Evolutionary conservation across 1,284 basidiomycete species (phyloP).

Genomic region (Vanrija pseudolonga): DNA sequence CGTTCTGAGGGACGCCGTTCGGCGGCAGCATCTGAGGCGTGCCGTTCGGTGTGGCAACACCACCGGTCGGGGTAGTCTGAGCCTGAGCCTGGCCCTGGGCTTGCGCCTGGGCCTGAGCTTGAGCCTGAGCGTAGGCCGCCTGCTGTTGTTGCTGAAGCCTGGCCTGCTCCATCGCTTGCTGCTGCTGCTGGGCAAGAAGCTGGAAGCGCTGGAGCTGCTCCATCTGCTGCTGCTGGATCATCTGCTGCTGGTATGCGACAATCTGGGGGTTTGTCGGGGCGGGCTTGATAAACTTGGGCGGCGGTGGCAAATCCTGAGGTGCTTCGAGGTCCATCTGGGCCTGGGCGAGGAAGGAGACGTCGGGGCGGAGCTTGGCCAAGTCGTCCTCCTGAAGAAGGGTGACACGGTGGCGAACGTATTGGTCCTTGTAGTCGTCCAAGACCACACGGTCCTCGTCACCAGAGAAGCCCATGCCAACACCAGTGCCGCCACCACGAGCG

Average conservation of each 20-base stretch:
- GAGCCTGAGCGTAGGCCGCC: conserved; percentile 11
- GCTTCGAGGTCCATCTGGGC: conserved; percentile 31
- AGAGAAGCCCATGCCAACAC: conserved; percentile 47
- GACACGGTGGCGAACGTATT: conserved; percentile 44
- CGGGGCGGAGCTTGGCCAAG: conserved; percentile 37
- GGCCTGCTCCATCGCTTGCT: conserved; percentile 23
- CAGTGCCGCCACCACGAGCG: conserved; percentile 38
- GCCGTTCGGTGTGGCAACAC: conserved; percentile 13
- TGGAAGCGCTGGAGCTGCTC: conserved; percentile 41
- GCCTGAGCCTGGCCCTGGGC: conserved; percentile 3
- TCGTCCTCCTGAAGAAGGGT: conserved; percentile 40
- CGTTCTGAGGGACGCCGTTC: conserved; percentile 13
- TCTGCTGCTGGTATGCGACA: conserved; percentile 25
- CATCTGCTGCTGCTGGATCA: conserved; percentile 40
- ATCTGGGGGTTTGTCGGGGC: conserved; percentile 30
- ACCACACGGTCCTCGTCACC: conserved; percentile 46
- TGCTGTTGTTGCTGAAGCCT: conserved; percentile 30
- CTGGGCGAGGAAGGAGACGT: conserved; percentile 28
- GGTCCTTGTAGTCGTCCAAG: conserved; percentile 47
- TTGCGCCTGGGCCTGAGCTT: conserved; percentile 9
- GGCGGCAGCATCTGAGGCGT: conserved; percentile 9
- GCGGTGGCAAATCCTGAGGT: conserved; percentile 39
- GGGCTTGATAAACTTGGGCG: conserved; percentile 43
- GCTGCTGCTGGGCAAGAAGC: conserved; percentile 37
- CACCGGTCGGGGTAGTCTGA: conserved; percentile 2